Evolutionary conservation across 805 yeast species (phyloP).

Genomic region (Candida vaughaniae): DNA sequence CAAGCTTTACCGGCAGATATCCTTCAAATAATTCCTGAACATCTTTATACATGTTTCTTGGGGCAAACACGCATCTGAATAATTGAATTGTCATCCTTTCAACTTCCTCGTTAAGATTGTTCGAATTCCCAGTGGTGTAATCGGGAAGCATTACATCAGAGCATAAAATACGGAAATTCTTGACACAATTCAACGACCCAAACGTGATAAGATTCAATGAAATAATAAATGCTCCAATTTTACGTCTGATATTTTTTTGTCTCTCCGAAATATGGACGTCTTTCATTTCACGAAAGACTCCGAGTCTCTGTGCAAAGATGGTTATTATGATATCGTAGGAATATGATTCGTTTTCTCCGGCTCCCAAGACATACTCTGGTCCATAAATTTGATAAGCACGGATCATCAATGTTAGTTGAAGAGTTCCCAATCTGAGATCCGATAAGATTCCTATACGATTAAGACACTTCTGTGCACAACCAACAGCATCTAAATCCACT

Average conservation of each 20-base stretch:
- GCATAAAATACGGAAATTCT: neutral
- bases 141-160: slow-evolving; percentile 7
- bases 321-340: slow-evolving; percentile 6
- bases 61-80: slow-evolving; percentile 2
- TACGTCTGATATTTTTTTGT: slow-evolving; percentile 9
- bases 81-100: slow-evolving; percentile 7
- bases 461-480: slow-evolving; percentile 21
- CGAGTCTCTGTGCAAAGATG: slow-evolving; percentile 7
- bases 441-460: slow-evolving; percentile 28
- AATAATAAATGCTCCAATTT: slow-evolving; percentile 7
- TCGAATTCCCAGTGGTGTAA: slow-evolving; percentile 5
- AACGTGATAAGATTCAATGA: slow-evolving; percentile 1
- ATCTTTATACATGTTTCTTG: slow-evolving; percentile 3
- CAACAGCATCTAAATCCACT: slow-evolving; percentile 1
- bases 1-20: neutral
- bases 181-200: slow-evolving; percentile 9
- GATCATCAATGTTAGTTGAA: slow-evolving; percentile 54
- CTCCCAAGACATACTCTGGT: slow-evolving; percentile 52
- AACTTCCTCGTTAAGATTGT: slow-evolving; percentile 7
- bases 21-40: slow-evolving; percentile 1
- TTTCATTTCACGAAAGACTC: slow-evolving; percentile 9
- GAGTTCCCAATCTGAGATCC: slow-evolving; percentile 45
- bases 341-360: slow-evolving; percentile 7
- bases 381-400: slow-evolving; percentile 48
- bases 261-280: neutral